Percentiles rank a stretch among this genome's conserved stretches.
phyloP scores from a whole-genome alignment of 208 protist genomes.

The Trichomonas vaginalis region DNA sequence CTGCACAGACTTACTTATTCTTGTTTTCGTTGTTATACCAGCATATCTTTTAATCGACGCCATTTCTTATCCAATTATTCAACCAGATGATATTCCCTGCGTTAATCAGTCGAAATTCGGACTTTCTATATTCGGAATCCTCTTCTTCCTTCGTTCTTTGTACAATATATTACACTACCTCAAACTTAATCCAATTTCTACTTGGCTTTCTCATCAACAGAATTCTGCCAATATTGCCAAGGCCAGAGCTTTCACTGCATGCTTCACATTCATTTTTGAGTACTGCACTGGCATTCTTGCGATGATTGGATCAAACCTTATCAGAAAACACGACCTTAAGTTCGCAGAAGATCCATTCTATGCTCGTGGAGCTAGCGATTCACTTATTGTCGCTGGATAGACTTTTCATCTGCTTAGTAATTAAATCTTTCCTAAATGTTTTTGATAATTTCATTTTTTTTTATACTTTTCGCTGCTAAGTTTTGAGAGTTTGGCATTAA shows the following conservation, averaged over 20 bases:
- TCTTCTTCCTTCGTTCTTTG: not conserved
- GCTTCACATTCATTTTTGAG: not conserved
- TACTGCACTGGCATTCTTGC: not conserved
- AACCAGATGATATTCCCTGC: not conserved
- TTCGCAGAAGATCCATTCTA: not conserved
- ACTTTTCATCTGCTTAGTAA: no score
- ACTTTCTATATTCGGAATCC: not conserved
- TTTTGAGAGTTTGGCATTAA: no score
- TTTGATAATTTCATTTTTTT: no score
- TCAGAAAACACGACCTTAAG: not conserved
- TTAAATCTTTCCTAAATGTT: no score
- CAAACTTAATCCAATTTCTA: not conserved
- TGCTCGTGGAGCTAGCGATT: not conserved
- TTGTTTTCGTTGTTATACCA: not conserved
- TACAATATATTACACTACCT: not conserved
- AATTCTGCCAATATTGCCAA: not conserved
- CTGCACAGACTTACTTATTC: not conserved
- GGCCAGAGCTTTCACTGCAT: not conserved
- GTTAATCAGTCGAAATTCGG: not conserved
- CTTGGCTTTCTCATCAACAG: not conserved
- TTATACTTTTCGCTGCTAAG: no score
- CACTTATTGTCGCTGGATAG: not conserved
- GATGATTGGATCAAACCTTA: not conserved
- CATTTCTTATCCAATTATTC: not conserved
- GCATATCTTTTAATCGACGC: not conserved